Evolutionary conservation across 2,329 filamentous ascomycete species (phyloP).

Genomic region (Tolypocladium guangdongense): DNA sequence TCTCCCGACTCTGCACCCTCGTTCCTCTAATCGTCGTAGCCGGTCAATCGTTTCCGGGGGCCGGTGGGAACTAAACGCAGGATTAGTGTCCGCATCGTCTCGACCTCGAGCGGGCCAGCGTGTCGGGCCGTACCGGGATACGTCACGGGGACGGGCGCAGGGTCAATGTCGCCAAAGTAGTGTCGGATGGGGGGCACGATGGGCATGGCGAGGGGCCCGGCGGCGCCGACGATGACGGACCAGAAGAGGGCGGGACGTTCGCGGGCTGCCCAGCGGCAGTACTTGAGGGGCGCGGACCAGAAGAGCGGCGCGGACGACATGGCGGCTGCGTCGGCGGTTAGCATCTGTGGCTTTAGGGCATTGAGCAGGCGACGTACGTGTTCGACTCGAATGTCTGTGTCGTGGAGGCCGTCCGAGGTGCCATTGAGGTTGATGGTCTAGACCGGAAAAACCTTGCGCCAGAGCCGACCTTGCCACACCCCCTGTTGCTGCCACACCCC

Average conservation of each 20-base stretch:
- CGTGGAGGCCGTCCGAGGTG: neutral
- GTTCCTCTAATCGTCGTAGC: constrained; percentile 44
- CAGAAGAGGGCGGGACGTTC: constrained; percentile 89
- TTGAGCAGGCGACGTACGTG: neutral
- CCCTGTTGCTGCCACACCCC: neutral
- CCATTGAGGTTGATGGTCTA: too few species aligned
- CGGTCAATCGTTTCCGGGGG: constrained; percentile 47
- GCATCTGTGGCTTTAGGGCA: neutral
- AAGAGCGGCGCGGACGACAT: constrained; percentile 65
- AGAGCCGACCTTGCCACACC: neutral
- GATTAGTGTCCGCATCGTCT: neutral
- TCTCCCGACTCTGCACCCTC: neutral
- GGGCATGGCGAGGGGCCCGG: constrained; percentile 61
- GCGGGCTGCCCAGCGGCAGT: constrained; percentile 78
- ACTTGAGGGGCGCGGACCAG: constrained; percentile 73
- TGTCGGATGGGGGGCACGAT: constrained; percentile 64
- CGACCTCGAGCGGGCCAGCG: neutral
- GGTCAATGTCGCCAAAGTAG: constrained; percentile 61
- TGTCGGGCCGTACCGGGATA: constrained; percentile 66
- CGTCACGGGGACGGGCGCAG: constrained; percentile 67
- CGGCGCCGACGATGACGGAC: constrained; percentile 61
- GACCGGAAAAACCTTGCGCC: neutral
- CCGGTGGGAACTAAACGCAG: constrained; percentile 39
- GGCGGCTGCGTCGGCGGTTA: constrained; percentile 9
- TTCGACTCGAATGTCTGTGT: neutral